Evolutionary conservation across 1,139 yeast genomes (phyloP).

Genomic region (Pichia sp.): DNA sequence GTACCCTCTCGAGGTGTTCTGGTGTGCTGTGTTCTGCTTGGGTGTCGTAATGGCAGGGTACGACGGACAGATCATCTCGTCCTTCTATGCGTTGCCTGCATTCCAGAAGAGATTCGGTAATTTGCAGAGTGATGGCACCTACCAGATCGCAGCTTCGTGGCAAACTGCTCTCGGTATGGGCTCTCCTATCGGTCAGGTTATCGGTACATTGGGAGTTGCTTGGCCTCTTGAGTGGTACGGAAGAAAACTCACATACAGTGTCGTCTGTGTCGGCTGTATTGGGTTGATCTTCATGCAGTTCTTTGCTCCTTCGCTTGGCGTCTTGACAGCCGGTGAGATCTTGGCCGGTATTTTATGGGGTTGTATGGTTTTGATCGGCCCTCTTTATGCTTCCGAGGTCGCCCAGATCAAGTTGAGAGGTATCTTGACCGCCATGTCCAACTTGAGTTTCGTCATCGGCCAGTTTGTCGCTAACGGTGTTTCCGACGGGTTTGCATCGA

Average conservation of each 20-base stretch:
- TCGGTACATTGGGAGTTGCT: neutral
- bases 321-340: constrained; percentile 2
- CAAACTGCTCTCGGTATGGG: constrained; percentile 4
- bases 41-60: constrained; percentile 2
- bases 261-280: neutral
- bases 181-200: constrained; percentile 4
- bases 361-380: neutral
- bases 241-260: neutral
- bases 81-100: constrained; percentile 2
- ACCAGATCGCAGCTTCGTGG: constrained; percentile 2
- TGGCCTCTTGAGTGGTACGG: neutral
- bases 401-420: neutral
- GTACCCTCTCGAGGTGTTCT: constrained; percentile 1
- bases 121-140: neutral
- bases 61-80: constrained; percentile 1
- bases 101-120: constrained; percentile 1
- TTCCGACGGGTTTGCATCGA: neutral
- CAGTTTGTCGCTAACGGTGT: constrained; percentile 5
- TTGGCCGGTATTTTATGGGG: constrained; percentile 4
- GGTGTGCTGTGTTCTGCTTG: neutral
- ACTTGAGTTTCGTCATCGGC: constrained; percentile 1
- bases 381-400: constrained; percentile 1
- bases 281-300: constrained; percentile 2
- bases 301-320: neutral
- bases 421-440: neutral